Conservation (phyloP, 768 basidiomycete genomes). For the Suillus placidus region DNA sequence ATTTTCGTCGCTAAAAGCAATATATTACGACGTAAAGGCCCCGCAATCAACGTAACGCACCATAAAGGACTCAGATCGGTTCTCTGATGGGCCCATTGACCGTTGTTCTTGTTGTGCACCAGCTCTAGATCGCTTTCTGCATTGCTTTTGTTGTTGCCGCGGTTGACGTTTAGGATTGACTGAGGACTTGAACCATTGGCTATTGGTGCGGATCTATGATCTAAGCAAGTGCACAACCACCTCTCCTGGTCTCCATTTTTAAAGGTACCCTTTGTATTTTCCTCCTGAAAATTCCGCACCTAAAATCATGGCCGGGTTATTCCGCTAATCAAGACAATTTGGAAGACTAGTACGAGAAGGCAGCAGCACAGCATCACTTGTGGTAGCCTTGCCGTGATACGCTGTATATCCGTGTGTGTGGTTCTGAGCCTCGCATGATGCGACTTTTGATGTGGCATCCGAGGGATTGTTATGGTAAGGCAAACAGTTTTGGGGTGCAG, state of each 20-base stretch:
- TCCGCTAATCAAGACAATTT: not conserved
- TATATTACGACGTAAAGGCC: too few relatives aligned
- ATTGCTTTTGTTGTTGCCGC: not conserved
- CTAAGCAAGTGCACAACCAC: not conserved
- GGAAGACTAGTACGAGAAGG: not conserved
- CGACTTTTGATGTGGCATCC: not conserved
- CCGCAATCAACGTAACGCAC: too few relatives aligned
- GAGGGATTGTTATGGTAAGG: not conserved
- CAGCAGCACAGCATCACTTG: not conserved
- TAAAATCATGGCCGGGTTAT: not conserved
- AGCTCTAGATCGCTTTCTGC: not conserved
- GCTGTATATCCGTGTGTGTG: not conserved
- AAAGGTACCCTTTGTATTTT: not conserved
- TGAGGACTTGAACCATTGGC: not conserved
- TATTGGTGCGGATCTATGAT: not conserved
- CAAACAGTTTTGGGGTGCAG: not conserved
- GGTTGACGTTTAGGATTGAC: not conserved
- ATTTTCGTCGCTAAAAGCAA: too few relatives aligned
- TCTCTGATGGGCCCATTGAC: too few relatives aligned
- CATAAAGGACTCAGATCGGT: too few relatives aligned
- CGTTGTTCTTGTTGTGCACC: not conserved
- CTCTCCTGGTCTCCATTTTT: not conserved
- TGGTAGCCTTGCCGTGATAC: not conserved
- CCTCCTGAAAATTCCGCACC: not conserved
- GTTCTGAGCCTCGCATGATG: constrained; percentile 2